Evolutionary conservation across 306 rosid species (phyloP).

Genomic region (Aeschynomene evenia): DNA sequence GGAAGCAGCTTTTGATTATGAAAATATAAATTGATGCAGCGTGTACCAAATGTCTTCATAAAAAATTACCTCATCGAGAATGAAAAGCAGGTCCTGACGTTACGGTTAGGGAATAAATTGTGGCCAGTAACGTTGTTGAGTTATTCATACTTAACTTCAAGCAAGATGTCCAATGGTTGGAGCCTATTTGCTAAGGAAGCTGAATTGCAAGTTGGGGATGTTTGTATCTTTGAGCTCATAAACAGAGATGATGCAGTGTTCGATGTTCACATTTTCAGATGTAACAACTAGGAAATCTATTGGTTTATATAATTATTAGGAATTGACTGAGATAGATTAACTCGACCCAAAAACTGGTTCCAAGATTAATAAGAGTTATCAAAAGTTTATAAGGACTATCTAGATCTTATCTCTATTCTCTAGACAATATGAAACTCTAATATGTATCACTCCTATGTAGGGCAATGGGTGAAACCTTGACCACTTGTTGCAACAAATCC

Average conservation of each 20-base stretch:
- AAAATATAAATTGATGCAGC: neutral
- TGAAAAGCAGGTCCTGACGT: neutral
- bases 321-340: too few relatives aligned
- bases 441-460: too few relatives aligned
- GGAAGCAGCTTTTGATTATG: neutral
- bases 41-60: neutral
- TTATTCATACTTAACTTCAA: neutral
- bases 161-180: slow-evolving; percentile 13
- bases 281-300: neutral
- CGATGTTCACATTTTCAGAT: neutral
- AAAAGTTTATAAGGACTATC: too few relatives aligned
- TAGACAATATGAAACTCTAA: too few relatives aligned
- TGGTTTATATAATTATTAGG: too few relatives aligned
- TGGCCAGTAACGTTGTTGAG: neutral
- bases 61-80: neutral
- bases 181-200: neutral
- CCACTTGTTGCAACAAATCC: too few relatives aligned
- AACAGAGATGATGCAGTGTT: neutral
- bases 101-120: neutral
- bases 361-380: too few relatives aligned
- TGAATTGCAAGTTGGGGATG: slow-evolving; percentile 4
- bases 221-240: slow-evolving; percentile 16
- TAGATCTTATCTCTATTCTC: too few relatives aligned
- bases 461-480: too few relatives aligned
- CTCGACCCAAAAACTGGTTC: too few relatives aligned